Evolutionary conservation across 805 yeast species (phyloP).

Genomic region (Ogataea paradorogensis): DNA sequence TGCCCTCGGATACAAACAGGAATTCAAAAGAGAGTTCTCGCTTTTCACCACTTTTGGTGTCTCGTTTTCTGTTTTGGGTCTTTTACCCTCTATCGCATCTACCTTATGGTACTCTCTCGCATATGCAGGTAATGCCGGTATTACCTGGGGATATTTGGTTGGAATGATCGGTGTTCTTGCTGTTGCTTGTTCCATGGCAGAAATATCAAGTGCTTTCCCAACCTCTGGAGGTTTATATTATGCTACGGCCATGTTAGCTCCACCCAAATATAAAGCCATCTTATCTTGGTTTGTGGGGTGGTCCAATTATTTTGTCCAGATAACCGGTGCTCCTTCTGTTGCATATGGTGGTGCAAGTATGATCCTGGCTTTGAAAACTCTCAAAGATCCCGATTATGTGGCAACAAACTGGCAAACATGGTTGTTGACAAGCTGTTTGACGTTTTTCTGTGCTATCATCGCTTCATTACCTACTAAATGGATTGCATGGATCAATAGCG

Average conservation of each 20-base stretch:
- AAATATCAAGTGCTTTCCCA: slow-evolving; percentile 61
- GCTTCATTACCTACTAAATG: slow-evolving; percentile 52
- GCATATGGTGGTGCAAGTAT: slow-evolving; percentile 55
- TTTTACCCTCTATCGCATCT: slow-evolving; percentile 63
- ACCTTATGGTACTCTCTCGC: slow-evolving; percentile 56
- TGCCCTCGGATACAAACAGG: slow-evolving; percentile 61
- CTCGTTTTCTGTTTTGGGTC: slow-evolving; percentile 59
- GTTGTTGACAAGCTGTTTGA: slow-evolving; percentile 48
- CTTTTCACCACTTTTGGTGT: slow-evolving; percentile 58
- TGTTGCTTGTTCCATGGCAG: slow-evolving; percentile 61
- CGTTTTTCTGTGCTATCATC: slow-evolving; percentile 44
- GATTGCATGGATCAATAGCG: slow-evolving; percentile 49
- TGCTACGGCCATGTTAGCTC: slow-evolving; percentile 61
- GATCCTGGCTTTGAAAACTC: slow-evolving; percentile 50
- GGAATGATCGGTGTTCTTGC: slow-evolving; percentile 53
- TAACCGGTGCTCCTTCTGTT: slow-evolving; percentile 60
- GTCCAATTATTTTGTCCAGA: slow-evolving; percentile 61
- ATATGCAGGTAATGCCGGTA: slow-evolving; percentile 59
- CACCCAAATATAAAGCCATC: slow-evolving; percentile 48
- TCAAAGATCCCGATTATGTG: slow-evolving; percentile 37
- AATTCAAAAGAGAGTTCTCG: slow-evolving; percentile 58
- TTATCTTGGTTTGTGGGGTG: slow-evolving; percentile 62
- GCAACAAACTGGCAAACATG: slow-evolving; percentile 49
- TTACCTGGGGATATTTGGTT: slow-evolving; percentile 59
- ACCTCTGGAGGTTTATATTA: slow-evolving; percentile 67